Evolutionary conservation across 2,329 filamentous ascomycete genomes (phyloP), one percentile per base, ranked within the genome.

Genomic region (Thermothelomyces thermophilus): DNA sequence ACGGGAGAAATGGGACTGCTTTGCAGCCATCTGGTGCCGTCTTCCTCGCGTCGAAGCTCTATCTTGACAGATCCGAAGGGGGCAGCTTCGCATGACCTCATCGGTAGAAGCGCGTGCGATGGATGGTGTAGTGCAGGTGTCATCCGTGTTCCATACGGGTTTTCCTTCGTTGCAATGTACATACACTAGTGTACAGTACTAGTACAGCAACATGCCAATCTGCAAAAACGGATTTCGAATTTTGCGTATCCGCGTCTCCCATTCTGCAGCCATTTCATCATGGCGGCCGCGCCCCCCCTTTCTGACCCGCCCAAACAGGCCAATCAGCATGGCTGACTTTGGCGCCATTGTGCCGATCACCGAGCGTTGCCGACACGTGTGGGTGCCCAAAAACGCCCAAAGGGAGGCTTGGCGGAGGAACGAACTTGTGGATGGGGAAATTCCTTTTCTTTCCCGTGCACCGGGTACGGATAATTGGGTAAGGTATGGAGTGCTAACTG

Each of bases 331-430:
- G 11, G 35, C 30, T 13, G 19, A 24, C 41, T 49, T 42, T 57
- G 50, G 51, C 56, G 57, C 58, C 57, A 59, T 53, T 42, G 46
- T 44, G 53, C 41, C 52, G 57, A 59, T 59, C 57, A 19, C 26
- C 43, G 43, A 44, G 19, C 28, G 46, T 26, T 50, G 34, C 14
- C 37, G 22, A 39, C 43, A 39, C 42, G 43, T 37, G 43, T 46
- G 43, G 34, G 17, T 17, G 39, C 24, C 39, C 22, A 13, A 11
- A 33, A 35, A 20, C 19, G 22, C 31, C 6, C 30, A 20, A 33
- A 26, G 9, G 34, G 26, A 28, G n/a, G 41, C 22, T 19, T 39
- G 16, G n/a, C 28, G 9, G 26, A 26, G 26, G 31, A 17, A 22
- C 14, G 14, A 30, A n/a, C 37, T 9, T 20, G 9, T 20, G 31